Evolutionary conservation across 305 asterid species (phyloP), one percentile per base, ranked within the genome.

Genomic region (Fraxinus angustifolia): DNA sequence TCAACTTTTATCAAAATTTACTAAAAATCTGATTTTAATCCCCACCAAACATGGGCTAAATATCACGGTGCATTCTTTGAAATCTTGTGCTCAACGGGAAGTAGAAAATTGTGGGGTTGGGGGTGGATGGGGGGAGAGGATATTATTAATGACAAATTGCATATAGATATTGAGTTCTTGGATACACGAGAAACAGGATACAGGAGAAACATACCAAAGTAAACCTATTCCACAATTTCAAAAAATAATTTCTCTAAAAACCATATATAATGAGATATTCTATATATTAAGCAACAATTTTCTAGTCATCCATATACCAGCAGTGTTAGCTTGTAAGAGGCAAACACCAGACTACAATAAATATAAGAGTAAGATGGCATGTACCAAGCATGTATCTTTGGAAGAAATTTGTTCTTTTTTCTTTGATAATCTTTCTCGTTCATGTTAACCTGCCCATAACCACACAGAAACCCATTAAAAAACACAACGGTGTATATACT

Each of bases 361-460:
- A 58, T 8, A 74, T 1, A 58, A 79, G 11, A 68, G 56, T 78
- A 34, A 79, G 73, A 87, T 26, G 76, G 74, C 84, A 83, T 88
- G 82, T 94, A 96, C 99, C 99, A 96, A 78, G 98, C 92, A 89
- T 96, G 99, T 82, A 96, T 96, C 90, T 94, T 96, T 16, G 97
- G 95, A 78, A 96, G 98, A 89, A 93, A 94, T 91, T 96, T 96
- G 93, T 96, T 96, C 97, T 96, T 96, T 87, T 96, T 96, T 78
- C 99, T 89, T 85, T 90, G 92, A 85, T 96, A 96, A 85, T 96
- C 99, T 88, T 88, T 96, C 92, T 96, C 98, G 70, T 91, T 96
- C 99, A 96, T 96, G 91, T 96, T 96, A 78, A 94, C 98, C 99
- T 96, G 96, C 83, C 78, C 80, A 86, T 81, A 72, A 83, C 35